phyloP scores from a whole-genome alignment of 345 rosid genomes.

The Pseudoturritis turrita region DNA sequence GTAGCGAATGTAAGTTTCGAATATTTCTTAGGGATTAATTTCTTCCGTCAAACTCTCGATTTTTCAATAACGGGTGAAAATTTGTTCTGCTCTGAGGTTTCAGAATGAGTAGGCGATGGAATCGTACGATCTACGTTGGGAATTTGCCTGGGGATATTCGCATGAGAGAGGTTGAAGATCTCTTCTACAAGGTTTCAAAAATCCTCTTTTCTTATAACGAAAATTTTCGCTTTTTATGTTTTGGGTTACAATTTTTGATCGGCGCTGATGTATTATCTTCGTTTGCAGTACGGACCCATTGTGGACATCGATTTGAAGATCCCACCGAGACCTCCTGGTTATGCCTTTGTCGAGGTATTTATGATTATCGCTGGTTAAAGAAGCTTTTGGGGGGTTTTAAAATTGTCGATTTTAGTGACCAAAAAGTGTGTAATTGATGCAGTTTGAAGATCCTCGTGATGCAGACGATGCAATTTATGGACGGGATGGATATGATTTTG shows the following conservation, averaged over 20 bases:
- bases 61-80: too few relatives aligned
- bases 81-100: not conserved
- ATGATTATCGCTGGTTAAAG: not conserved
- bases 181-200: slow-evolving; percentile 68
- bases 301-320: slow-evolving; percentile 88
- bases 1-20: slow-evolving; percentile 5
- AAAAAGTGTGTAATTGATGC: not conserved
- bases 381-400: not conserved
- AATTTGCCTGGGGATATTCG: slow-evolving; percentile 93
- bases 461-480: slow-evolving; percentile 93
- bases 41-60: not conserved
- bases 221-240: not conserved
- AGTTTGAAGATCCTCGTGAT: slow-evolving; percentile 94
- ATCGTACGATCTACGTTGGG: slow-evolving; percentile 89
- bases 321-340: slow-evolving; percentile 97
- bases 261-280: not conserved
- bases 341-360: slow-evolving; percentile 92
- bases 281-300: slow-evolving; percentile 85
- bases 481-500: slow-evolving; percentile 90
- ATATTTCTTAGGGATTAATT: not conserved
- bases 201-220: too few relatives aligned
- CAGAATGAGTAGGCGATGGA: slow-evolving; percentile 77
- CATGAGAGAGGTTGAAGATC: slow-evolving; percentile 82
- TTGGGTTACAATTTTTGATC: not conserved
- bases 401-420: not conserved